phyloP scores from a whole-genome alignment of 1,139 yeast genomes.

The Yamadazyma buinensis region DNA sequence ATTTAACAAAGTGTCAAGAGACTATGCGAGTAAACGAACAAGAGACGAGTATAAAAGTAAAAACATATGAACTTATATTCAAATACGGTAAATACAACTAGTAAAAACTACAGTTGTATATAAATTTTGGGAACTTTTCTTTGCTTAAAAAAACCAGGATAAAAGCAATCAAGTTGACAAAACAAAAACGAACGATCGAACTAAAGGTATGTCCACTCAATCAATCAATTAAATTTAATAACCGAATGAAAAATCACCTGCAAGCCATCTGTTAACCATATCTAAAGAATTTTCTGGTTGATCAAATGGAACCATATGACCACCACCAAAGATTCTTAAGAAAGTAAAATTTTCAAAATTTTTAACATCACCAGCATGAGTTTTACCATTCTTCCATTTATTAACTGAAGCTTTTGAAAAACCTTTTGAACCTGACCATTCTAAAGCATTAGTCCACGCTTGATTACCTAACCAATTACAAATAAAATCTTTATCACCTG shows the following conservation, averaged over 20 bases:
- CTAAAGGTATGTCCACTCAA: too few species aligned
- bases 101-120: too few species aligned
- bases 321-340: slow-evolving; percentile 45
- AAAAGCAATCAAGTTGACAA: too few species aligned
- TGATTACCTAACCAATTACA: slow-evolving; percentile 86
- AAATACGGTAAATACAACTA: too few species aligned
- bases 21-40: too few species aligned
- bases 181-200: too few species aligned
- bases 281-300: slow-evolving; percentile 45
- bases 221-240: too few species aligned
- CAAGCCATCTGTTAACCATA: slow-evolving; percentile 46
- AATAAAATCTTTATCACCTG: slow-evolving; percentile 84
- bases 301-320: slow-evolving; percentile 51
- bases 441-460: slow-evolving; percentile 73
- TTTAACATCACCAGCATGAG: slow-evolving; percentile 45
- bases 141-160: too few species aligned
- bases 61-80: too few species aligned
- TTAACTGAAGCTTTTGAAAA: slow-evolving; percentile 42
- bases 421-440: slow-evolving; percentile 59
- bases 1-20: too few species aligned
- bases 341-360: slow-evolving; percentile 44
- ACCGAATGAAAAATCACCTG: slow-evolving; percentile 28
- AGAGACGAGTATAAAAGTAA: too few species aligned
- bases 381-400: slow-evolving; percentile 37
- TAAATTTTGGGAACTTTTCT: too few species aligned